These are phyloP conservation scores for Ceratocystis papillata DNA, from an alignment of 2,329 filamentous ascomycete species.

Conservation along the genomic window DNA sequence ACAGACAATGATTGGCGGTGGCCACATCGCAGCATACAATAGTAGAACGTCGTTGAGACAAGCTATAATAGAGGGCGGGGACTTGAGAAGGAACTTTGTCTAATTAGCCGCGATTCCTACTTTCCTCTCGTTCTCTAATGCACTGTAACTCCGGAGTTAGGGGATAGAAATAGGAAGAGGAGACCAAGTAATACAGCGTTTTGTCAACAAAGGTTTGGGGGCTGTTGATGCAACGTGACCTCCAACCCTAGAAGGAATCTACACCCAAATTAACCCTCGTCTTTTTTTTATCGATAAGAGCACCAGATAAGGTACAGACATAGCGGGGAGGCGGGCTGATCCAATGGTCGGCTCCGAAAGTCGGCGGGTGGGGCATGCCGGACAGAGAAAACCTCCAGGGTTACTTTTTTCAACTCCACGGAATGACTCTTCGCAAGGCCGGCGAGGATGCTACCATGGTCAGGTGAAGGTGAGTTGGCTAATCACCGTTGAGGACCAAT, in stretches of 20 bases:
- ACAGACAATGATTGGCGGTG: neutral
- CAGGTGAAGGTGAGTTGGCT: too few species aligned
- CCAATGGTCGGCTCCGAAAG: conserved; percentile 11
- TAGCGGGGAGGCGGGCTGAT: neutral
- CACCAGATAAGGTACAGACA: neutral
- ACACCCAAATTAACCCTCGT: too few species aligned
- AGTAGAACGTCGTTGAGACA: neutral
- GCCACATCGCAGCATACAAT: neutral
- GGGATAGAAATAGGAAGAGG: too few species aligned
- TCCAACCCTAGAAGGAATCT: too few species aligned
- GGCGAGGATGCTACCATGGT: neutral
- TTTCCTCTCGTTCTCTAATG: neutral
- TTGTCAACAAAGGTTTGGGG: too few species aligned
- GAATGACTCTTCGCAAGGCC: neutral
- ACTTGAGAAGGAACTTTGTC: neutral
- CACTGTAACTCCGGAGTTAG: neutral
- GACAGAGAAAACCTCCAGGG: neutral
- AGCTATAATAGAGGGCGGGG: neutral
- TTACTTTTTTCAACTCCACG: too few species aligned
- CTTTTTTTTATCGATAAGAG: neutral
- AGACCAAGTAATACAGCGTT: neutral
- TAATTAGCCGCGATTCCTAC: neutral
- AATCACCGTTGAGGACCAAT: too few species aligned
- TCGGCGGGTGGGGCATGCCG: conserved; percentile 11
- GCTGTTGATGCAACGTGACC: too few species aligned